These are phyloP conservation scores for Penicillium fimorum DNA, from an alignment of 495 filamentous ascomycete genomes.

Conservation along the genomic window DNA sequence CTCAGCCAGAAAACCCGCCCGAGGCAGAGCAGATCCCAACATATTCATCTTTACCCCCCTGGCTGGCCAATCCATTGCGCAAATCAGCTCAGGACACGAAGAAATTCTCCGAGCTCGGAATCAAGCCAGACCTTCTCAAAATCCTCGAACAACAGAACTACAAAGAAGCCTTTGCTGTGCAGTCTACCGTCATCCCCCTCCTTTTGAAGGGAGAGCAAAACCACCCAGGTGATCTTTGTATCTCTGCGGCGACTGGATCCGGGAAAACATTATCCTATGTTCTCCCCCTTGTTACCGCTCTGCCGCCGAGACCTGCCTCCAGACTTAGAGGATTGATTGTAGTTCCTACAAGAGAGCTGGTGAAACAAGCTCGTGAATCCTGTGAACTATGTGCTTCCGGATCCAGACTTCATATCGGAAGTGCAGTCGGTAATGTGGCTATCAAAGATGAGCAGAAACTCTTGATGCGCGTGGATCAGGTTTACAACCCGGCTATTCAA, in stretches of 20 bases:
- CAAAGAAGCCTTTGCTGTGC: constrained; percentile 77
- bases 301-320: constrained; percentile 58
- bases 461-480: constrained; percentile 61
- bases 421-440: constrained; percentile 73
- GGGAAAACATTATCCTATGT: constrained; percentile 92
- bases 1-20: constrained; percentile 65
- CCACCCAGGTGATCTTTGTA: constrained; percentile 71
- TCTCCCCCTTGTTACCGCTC: constrained; percentile 75
- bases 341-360: constrained; percentile 86
- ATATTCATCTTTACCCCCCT: constrained; percentile 53
- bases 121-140: constrained; percentile 56
- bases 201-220: constrained; percentile 59
- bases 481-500: constrained; percentile 56
- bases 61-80: constrained; percentile 72
- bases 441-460: constrained; percentile 71
- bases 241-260: constrained; percentile 88
- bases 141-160: constrained; percentile 64
- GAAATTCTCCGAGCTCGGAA: constrained; percentile 61
- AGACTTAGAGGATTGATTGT: constrained; percentile 75
- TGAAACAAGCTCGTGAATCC: constrained; percentile 73
- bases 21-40: constrained; percentile 49
- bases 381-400: constrained; percentile 65
- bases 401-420: constrained; percentile 70
- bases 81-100: constrained; percentile 56
- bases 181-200: constrained; percentile 75